Evolutionary conservation across 805 yeast species (phyloP).

Genomic region (Wilhelminamyces savonicus): DNA sequence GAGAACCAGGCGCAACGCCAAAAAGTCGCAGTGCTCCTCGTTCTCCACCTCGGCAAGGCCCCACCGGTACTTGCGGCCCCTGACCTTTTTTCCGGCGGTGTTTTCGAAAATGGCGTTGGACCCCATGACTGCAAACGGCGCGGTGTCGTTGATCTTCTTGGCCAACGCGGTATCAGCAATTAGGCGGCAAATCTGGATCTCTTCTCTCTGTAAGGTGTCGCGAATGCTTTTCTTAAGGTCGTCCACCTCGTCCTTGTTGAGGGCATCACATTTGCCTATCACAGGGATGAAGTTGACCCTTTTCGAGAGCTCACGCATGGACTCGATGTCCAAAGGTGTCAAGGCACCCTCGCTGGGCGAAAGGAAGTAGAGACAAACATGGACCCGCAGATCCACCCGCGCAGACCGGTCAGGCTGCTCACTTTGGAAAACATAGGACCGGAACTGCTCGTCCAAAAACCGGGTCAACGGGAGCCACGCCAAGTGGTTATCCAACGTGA

Average conservation of each 20-base stretch:
- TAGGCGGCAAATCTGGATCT: conserved; percentile 26
- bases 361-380: conserved; percentile 80
- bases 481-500: conserved; percentile 46
- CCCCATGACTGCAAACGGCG: conserved; percentile 13
- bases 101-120: conserved; percentile 8
- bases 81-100: conserved; percentile 7
- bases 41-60: conserved; percentile 83
- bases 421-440: conserved; percentile 63
- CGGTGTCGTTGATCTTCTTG: conserved; percentile 7
- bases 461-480: conserved; percentile 44
- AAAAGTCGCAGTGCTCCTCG: conserved; percentile 70
- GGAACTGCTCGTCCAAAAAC: conserved; percentile 74
- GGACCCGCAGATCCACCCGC: conserved; percentile 61
- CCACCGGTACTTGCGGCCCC: conserved; percentile 57
- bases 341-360: conserved; percentile 50
- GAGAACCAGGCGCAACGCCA: conserved; percentile 54
- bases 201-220: conserved; percentile 14
- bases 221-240: conserved; percentile 20
- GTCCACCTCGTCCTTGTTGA: conserved; percentile 18
- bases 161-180: conserved; percentile 12
- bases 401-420: conserved; percentile 33
- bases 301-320: conserved; percentile 28
- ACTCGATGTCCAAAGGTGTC: conserved; percentile 26
- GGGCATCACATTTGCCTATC: conserved; percentile 31
- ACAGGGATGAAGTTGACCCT: conserved; percentile 35